These are phyloP conservation scores for Citrus hindsii DNA, from an alignment of 345 rosid species.

Conservation along the genomic window DNA sequence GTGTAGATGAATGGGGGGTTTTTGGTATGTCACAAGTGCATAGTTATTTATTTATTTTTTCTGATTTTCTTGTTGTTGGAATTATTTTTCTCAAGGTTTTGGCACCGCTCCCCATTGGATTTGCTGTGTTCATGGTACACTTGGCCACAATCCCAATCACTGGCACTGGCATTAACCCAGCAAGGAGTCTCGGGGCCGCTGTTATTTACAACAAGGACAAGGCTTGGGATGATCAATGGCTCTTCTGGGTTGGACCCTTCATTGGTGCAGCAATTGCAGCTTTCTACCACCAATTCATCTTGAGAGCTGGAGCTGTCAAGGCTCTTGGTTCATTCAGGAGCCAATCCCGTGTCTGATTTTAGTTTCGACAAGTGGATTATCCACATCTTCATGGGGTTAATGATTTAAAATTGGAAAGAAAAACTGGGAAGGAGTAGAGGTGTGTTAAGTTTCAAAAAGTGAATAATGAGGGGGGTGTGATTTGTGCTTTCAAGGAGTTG, in stretches of 20 bases:
- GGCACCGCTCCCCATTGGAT: conserved; percentile 89
- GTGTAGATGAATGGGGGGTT: not conserved
- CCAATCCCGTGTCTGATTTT: conserved; percentile 45
- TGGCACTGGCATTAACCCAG: conserved; percentile 88
- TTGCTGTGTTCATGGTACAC: conserved; percentile 93
- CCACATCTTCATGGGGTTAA: not conserved
- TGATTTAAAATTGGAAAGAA: not conserved
- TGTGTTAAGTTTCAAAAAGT: not conserved
- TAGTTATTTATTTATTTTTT: not conserved
- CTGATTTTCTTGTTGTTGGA: not conserved
- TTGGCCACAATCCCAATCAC: conserved; percentile 88
- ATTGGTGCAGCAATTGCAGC: conserved; percentile 87
- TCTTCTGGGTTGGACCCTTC: conserved; percentile 90
- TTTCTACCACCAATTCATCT: conserved; percentile 75
- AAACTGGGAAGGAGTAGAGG: not conserved
- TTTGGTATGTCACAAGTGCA: not conserved
- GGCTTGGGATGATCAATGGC: conserved; percentile 88
- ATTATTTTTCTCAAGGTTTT: conserved; percentile 36
- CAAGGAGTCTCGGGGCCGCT: conserved; percentile 85
- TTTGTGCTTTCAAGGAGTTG: conserved; percentile 11
- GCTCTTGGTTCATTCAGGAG: conserved; percentile 91
- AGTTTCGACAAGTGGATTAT: not conserved
- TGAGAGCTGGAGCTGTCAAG: conserved; percentile 79
- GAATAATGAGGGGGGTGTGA: conserved; percentile 9
- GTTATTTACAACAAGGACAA: conserved; percentile 51